Base-by-base conservation (phyloP, 768 basidiomycete species). In the Leccinum olivaceopallidum region DNA sequence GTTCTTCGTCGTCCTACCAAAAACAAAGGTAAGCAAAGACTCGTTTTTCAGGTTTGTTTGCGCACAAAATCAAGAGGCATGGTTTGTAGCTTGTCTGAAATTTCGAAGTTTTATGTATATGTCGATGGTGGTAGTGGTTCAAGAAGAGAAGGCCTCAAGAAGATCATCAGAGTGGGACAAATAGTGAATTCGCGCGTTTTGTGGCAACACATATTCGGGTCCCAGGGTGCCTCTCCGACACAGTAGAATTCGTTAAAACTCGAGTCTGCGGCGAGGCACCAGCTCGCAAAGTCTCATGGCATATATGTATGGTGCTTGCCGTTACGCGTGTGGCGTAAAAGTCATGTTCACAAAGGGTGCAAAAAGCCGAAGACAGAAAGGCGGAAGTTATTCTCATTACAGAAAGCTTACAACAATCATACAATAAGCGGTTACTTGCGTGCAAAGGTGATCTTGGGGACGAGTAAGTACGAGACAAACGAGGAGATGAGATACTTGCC, bases 401-500 rank as follows among this genome's bases (percentile, higher is more conserved):
- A 73, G 52, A 69, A 56, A 53, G 71, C 69, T 67, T 68, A 68
- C 62, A 64, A 65, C 61, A 61, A 56, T 60, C 66, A 63, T 71
- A 72, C 66, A 62, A 69, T 62, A 74, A 67, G 59, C 61, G 58
- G 37, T 75, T 81, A 89, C 72, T 89, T 89, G 76, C 88, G 85
- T 57, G 88, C 88, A 67, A 88, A 89, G 32, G 88, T 89, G 65
- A 89, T 87, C 87, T 88, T 64, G 32, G 66, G 64, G 55, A 60
- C 47, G 12, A 20, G 52, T 65, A 30, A 67, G 57, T 48, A 53
- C 30, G 28, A 16, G 51, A 54, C 52, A 10, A 52, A 39, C 9
- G 39, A 60, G 9, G 18, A 51, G 44, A 24, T 28, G 28, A 42
- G 32, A 28, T 32, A 62, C 76, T 65, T 56, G 89, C 95, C 86